A percentile compares a stretch with the other conserved stretches of the same genome.
These are phyloP conservation scores for Macrocybe sp. DNA, from an alignment of 1,284 basidiomycete species.

Conservation along the genomic window DNA sequence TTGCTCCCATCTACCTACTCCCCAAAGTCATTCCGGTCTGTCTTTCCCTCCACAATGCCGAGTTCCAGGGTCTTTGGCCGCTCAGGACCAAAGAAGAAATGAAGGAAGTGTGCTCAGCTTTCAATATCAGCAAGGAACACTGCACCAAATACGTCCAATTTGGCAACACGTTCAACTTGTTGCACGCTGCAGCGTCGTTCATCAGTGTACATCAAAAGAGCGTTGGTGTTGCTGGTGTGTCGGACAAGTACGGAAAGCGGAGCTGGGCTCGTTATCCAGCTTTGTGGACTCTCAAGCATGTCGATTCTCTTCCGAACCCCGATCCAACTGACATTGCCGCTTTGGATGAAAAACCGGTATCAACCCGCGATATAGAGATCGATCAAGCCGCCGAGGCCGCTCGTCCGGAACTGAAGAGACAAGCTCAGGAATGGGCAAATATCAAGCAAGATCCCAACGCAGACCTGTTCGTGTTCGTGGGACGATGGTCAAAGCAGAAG, in stretches of 20 bases:
- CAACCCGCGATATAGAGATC: constrained; percentile 70
- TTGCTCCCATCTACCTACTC: constrained; percentile 85
- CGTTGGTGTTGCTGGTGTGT: constrained; percentile 90
- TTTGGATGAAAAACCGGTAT: constrained; percentile 73
- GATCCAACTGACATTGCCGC: constrained; percentile 92
- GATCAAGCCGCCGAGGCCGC: constrained; percentile 82
- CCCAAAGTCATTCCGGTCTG: constrained; percentile 87
- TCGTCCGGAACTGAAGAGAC: constrained; percentile 83
- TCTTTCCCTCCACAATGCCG: constrained; percentile 92
- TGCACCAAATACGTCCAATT: constrained; percentile 96
- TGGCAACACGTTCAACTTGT: constrained; percentile 92
- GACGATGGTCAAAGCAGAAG: constrained; percentile 96
- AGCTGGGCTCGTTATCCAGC: constrained; percentile 94
- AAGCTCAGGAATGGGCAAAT: constrained; percentile 91
- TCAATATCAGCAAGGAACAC: constrained; percentile 92
- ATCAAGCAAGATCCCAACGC: constrained; percentile 86
- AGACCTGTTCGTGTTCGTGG: constrained; percentile 91
- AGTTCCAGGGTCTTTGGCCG: constrained; percentile 95
- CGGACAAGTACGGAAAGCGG: constrained; percentile 94
- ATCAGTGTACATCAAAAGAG: constrained; percentile 91
- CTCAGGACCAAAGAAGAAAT: constrained; percentile 93
- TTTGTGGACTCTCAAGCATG: constrained; percentile 90
- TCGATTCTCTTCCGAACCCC: constrained; percentile 90
- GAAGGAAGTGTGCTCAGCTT: constrained; percentile 95
- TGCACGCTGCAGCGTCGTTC: constrained; percentile 88